Evolutionary conservation across 306 rosid genomes (phyloP).

Genomic region (Hippophae tibetana): DNA sequence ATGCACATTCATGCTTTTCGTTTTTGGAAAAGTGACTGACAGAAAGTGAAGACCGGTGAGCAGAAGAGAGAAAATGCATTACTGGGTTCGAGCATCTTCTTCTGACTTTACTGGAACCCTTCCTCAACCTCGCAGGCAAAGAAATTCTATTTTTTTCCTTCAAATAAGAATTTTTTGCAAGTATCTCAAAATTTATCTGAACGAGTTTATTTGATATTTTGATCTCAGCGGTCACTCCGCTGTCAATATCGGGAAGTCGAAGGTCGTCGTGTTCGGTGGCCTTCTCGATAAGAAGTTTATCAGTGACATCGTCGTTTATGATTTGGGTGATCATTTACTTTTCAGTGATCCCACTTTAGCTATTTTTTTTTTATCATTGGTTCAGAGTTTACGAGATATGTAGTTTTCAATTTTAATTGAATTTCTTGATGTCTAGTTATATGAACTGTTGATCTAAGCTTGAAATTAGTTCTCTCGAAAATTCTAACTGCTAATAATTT

Average conservation of each 20-base stretch:
- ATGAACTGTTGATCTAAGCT: no score
- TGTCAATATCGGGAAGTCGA: constrained; percentile 73
- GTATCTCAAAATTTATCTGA: neutral
- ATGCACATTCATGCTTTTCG: no score
- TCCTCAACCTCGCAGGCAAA: constrained; percentile 78
- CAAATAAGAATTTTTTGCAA: neutral
- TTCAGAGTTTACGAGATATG: neutral
- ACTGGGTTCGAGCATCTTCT: constrained; percentile 77
- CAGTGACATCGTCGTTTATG: constrained; percentile 62
- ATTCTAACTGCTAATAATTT: no score
- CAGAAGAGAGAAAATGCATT: constrained; percentile 39
- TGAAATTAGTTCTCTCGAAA: no score
- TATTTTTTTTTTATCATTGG: neutral
- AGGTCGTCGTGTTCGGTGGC: constrained; percentile 89
- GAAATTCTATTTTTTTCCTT: neutral
- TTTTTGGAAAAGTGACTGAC: no score
- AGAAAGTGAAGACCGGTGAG: no score
- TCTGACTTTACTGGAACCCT: constrained; percentile 71
- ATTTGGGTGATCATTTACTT: constrained; percentile 37
- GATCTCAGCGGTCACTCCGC: constrained; percentile 79
- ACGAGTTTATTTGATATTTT: constrained; percentile 2
- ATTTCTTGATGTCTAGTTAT: neutral
- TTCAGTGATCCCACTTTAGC: neutral
- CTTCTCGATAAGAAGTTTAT: constrained; percentile 82
- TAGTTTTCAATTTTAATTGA: neutral